Evolutionary conservation across 768 basidiomycete genomes (phyloP), one percentile per base, ranked within the genome.

Genomic region (Pisolithus albus): DNA sequence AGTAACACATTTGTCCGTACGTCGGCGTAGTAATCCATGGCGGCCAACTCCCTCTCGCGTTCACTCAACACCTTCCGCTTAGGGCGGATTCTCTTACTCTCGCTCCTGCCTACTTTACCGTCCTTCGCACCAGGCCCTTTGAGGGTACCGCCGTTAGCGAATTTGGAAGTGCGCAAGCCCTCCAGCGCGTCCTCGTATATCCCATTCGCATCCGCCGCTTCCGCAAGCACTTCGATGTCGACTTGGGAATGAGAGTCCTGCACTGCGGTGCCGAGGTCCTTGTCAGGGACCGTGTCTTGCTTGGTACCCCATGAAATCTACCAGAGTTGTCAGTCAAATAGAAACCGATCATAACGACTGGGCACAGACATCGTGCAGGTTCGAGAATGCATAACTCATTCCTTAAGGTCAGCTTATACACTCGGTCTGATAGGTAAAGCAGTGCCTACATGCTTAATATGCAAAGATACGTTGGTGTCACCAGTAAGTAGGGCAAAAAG

Each of bases 221-320:
- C 86, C 0, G 87, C 82, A 21, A 86, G 77, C 67, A 94, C 80
- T 66, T 93, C 88, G 46, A 95, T 84, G 62, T 93, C 90, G 42
- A 95, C 92, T 58, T 88, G 83, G 13, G 83, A 84, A 60, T 86
- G 75, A 24, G 79, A 82, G 61, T 92, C 84, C 62, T 91, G 88
- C 37, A 83, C 80, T 44, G 93, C 88, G 7, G 83, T 82, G 9
- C 92, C 92, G 16, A 96, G 81, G 62, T 95, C 92, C 0, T 79
- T 77, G 47, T 87, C 84, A 0, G 79, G 76, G 3, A 76, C 70
- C 8, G 79, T 78, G 34, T 92, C 88, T 69, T 92, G 88, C 68
- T 97, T 97, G n/a, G 93, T 97, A 5, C 93, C 93, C 93, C 93
- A 91, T 23, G 90, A 90, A 40, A 90, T 89, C 86, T 88, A 60